A percentile compares a stretch with the other conserved stretches of the same genome.
Conservation (phyloP, 345 rosid genomes). For the Camelina hispida region DNA sequence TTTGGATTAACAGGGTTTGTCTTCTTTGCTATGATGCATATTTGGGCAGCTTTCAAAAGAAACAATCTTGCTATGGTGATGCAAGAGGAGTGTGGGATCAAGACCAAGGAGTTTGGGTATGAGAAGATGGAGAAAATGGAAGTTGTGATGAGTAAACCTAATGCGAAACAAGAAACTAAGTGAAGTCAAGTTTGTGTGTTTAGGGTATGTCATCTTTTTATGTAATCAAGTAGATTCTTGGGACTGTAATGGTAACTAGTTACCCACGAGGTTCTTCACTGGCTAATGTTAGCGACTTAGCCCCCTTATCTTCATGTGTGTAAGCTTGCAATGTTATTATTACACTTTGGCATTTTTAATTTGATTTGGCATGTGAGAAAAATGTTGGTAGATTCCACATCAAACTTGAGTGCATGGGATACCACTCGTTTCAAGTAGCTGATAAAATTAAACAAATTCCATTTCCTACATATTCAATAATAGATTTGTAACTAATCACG, state of each 20-base stretch:
- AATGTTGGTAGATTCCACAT: conserved; percentile 3
- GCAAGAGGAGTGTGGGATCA: conserved; percentile 65
- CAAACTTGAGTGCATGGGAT: not conserved
- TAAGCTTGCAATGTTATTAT: conserved; percentile 19
- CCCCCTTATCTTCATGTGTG: not conserved
- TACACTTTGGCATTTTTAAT: not conserved
- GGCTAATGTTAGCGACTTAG: conserved; percentile 21
- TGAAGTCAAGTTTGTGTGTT: conserved; percentile 52
- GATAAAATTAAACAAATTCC: not conserved
- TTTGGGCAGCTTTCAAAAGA: conserved; percentile 68
- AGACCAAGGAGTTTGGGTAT: conserved; percentile 60
- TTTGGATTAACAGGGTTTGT: conserved; percentile 72
- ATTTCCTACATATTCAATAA: not conserved
- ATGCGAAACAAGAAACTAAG: conserved; percentile 50
- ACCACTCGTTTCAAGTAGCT: not conserved
- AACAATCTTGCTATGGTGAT: conserved; percentile 55
- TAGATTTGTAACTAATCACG: conserved; percentile 20
- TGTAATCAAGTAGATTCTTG: conserved; percentile 38
- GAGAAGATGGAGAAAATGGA: conserved; percentile 72
- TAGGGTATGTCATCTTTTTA: conserved; percentile 50
- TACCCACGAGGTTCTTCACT: conserved; percentile 17
- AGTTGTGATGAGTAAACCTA: conserved; percentile 56
- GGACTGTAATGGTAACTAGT: conserved; percentile 27
- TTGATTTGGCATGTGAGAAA: conserved; percentile 12
- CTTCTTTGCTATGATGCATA: conserved; percentile 59